These are phyloP conservation scores for Chenopodium album DNA, from an alignment of 148 eudicot genomes.

Conservation along the genomic window DNA sequence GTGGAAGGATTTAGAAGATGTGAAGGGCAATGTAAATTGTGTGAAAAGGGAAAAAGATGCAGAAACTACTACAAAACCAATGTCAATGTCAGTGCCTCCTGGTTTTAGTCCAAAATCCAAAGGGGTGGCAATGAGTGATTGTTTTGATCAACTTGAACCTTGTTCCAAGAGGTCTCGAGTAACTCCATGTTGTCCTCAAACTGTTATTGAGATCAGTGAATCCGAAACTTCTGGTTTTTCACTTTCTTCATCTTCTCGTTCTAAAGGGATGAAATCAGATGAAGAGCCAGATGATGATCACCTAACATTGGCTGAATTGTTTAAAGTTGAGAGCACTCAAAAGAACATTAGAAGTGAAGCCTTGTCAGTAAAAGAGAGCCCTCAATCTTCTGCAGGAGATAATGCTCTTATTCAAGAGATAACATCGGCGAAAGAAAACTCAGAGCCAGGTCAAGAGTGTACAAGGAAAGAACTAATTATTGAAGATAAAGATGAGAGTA, in stretches of 20 bases:
- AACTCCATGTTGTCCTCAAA: neutral
- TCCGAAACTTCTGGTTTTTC: neutral
- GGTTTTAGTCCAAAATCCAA: constrained; percentile 28
- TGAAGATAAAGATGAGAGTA: constrained; percentile 7
- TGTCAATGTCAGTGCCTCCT: constrained; percentile 24
- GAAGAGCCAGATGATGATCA: constrained; percentile 18
- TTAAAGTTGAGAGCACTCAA: neutral
- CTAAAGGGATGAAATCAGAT: neutral
- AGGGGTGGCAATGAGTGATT: neutral
- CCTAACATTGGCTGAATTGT: constrained; percentile 9
- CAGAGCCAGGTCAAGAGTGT: no score
- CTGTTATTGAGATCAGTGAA: neutral
- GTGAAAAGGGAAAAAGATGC: neutral
- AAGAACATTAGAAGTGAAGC: neutral
- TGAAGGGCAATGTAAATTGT: neutral
- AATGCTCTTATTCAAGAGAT: constrained; percentile 1
- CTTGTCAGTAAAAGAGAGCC: neutral
- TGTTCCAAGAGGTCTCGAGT: constrained; percentile 8
- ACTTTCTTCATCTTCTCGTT: neutral
- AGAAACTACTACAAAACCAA: neutral
- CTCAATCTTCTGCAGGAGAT: constrained; percentile 5
- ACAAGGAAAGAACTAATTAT: neutral
- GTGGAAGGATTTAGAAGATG: constrained; percentile 30
- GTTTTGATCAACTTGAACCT: constrained; percentile 7
- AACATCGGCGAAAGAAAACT: neutral